Evolutionary conservation across 768 basidiomycete genomes (phyloP).

Genomic region (Galerina sulciceps): DNA sequence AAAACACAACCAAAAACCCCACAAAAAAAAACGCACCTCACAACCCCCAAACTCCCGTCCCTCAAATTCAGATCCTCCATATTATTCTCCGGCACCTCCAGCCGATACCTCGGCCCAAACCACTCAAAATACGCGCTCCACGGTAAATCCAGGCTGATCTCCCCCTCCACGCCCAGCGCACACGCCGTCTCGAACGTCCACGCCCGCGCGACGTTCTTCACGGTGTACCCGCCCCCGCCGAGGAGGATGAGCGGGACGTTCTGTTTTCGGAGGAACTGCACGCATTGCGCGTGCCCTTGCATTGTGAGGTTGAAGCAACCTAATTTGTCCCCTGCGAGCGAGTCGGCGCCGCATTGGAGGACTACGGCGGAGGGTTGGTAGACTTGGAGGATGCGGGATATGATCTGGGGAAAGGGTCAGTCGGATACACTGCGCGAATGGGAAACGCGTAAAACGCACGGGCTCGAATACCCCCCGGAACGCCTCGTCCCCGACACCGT

Average conservation of each 20-base stretch:
- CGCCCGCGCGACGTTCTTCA: constrained; percentile 92
- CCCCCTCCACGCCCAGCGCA: constrained; percentile 84
- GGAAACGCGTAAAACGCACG: no score
- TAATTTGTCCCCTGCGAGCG: constrained; percentile 91
- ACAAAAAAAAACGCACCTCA: constrained; percentile 55
- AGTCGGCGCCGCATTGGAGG: constrained; percentile 96
- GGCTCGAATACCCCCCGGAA: constrained; percentile 92
- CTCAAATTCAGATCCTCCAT: constrained; percentile 92
- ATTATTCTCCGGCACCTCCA: constrained; percentile 91
- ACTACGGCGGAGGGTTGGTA: constrained; percentile 88
- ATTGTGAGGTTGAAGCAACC: constrained; percentile 97
- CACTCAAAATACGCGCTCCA: constrained; percentile 96
- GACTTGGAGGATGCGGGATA: constrained; percentile 85
- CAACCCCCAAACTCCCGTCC: constrained; percentile 78
- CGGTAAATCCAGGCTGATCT: constrained; percentile 77
- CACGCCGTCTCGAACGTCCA: constrained; percentile 99
- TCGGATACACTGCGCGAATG: no score
- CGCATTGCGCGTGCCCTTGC: constrained; percentile 93
- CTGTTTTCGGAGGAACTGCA: constrained; percentile 81
- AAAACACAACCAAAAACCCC: background rate
- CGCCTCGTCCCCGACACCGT: constrained; percentile 91
- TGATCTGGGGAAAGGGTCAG: constrained; percentile 53
- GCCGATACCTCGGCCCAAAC: constrained; percentile 93
- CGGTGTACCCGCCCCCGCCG: constrained; percentile 96
- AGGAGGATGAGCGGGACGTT: constrained; percentile 89